Conservation (phyloP, 768 basidiomycete species). For the Grammothele lineata region DNA sequence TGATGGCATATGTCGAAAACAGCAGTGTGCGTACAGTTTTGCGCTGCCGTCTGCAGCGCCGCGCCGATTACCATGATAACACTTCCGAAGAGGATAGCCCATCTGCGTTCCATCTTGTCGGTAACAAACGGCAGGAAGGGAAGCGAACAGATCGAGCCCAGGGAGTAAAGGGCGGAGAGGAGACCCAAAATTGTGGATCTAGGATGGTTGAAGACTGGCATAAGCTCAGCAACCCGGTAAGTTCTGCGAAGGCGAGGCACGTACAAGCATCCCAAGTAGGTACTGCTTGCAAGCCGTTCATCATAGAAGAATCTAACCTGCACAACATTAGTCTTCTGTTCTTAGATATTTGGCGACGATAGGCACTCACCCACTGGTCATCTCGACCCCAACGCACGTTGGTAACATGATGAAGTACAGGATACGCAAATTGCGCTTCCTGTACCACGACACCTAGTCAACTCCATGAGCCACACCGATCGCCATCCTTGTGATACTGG, state of each 20-base stretch:
- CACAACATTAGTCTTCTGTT: no score
- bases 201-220: constrained; percentile 53
- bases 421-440: constrained; percentile 52
- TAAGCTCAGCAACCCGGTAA: no score
- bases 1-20: no score
- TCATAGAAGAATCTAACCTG: constrained; percentile 61
- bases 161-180: constrained; percentile 54
- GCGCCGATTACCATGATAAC: constrained; percentile 28
- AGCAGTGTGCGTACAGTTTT: constrained; percentile 35
- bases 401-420: constrained; percentile 57
- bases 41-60: constrained; percentile 22
- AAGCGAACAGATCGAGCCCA: constrained; percentile 52
- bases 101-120: constrained; percentile 47
- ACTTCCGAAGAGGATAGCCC: constrained; percentile 49
- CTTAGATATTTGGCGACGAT: no score
- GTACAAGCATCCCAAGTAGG: constrained; percentile 52
- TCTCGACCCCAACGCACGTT: constrained; percentile 58
- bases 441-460: constrained; percentile 55
- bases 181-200: constrained; percentile 51
- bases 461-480: not conserved
- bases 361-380: constrained; percentile 54
- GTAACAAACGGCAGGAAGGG: constrained; percentile 50
- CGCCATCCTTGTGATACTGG: constrained; percentile 2
- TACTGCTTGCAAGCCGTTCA: constrained; percentile 59
- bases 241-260: no score